phyloP scores from a whole-genome alignment of 176 grass and related monocot species.

The Hordeum marinum region DNA sequence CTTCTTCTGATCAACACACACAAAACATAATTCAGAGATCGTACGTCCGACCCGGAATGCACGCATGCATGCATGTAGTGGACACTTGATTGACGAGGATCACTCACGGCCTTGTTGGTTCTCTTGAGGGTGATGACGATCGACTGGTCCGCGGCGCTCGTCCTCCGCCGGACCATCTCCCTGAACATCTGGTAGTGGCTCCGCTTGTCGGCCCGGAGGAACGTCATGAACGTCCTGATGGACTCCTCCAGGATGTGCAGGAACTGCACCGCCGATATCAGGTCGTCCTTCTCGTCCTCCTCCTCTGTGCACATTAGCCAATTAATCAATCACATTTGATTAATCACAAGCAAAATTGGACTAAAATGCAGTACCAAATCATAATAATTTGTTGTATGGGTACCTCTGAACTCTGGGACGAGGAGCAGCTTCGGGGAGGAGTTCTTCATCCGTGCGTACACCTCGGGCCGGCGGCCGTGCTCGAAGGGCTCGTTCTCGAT shows the following conservation, averaged over 20 bases:
- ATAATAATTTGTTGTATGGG: no score
- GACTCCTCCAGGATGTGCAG: constrained; percentile 60
- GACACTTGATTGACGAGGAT: background rate
- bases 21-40: no score
- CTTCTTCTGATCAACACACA: constrained; percentile 59
- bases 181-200: constrained; percentile 69
- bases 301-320: constrained; percentile 16
- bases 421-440: constrained; percentile 73
- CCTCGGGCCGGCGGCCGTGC: constrained; percentile 53
- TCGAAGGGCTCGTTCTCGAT: constrained; percentile 92
- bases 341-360: background rate
- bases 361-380: background rate
- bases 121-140: constrained; percentile 46
- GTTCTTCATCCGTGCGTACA: constrained; percentile 77
- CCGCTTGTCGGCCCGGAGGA: constrained; percentile 62
- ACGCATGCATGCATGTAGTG: no score
- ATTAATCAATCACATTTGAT: no score
- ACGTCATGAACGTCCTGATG: constrained; percentile 85
- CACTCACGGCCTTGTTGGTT: constrained; percentile 47
- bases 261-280: constrained; percentile 79
- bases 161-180: constrained; percentile 47
- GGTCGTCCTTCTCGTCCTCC: constrained; percentile 65
- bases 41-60: no score
- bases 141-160: constrained; percentile 30
- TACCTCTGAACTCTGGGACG: constrained; percentile 87